Evolutionary conservation across 1,284 basidiomycete species (phyloP), one percentile per base, ranked within the genome.

Genomic region (Microbotryum intermedium): DNA sequence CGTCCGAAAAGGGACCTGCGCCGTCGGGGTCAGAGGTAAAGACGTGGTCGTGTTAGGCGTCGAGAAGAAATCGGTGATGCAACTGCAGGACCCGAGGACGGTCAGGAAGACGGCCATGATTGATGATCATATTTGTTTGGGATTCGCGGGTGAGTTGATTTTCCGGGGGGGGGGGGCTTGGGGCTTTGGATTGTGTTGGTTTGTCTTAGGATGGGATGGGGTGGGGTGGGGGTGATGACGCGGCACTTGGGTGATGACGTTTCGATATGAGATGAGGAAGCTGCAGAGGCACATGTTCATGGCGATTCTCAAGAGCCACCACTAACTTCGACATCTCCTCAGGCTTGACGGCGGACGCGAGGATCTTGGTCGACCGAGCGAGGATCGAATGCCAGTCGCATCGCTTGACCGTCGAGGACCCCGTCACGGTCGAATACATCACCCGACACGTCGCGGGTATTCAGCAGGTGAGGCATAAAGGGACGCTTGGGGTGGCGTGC

Each of bases 31-130:
- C 34, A 84, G 91, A 64, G 95, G 95, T 66, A 87, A 89, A 74
- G 86, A 93, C 71, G 88, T 93, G 42, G 95, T 97, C 5, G 91
- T 98, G 5, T 82, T 99, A 28, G 95, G 94, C 57, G 95, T 98
- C 23, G 95, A 99, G 81, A 98, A 98, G 85, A 98, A 97, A 77
- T 92, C 90, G 0, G 85, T 97, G 20, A 45, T 67, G 21, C 95
- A 99, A 76, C 82, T 99, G 9, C 95, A 99, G 80, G 95, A 99
- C 77, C 89, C 95, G 11, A 82, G 95, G 58, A 98, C 95, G 2
- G 92, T 98, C 20, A 82, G 94, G 61, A 99, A 99, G 76, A 94
- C 97, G 16, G 95, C 90, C 64, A 94, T 97, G 90, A 79, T 99
- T 48, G 95, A 99, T 73, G 94, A 98, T 74, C 95, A 99, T 74